Conservation (phyloP, 2,329 filamentous ascomycete genomes). For the Calonectria fujianensis region DNA sequence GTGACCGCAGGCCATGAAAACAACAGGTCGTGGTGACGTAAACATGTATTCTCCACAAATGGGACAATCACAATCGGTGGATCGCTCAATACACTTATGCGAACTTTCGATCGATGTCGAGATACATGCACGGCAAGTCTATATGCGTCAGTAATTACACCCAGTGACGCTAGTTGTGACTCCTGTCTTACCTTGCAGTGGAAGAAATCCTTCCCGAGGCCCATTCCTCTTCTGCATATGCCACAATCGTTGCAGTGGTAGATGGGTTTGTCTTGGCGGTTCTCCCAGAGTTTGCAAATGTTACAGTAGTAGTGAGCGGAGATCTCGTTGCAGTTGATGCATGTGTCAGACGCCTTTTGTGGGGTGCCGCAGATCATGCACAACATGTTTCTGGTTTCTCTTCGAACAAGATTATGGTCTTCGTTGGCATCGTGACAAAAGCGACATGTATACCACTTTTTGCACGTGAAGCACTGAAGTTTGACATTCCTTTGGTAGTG, state of each 20-base stretch:
- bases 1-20: constrained; percentile 96
- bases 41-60: constrained; percentile 99
- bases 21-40: constrained; percentile 89
- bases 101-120: constrained; percentile 88
- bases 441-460: constrained; percentile 94
- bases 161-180: not conserved
- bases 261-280: constrained; percentile 91
- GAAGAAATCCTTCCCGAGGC: constrained; percentile 96
- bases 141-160: constrained; percentile 43
- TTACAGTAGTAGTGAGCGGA: constrained; percentile 94
- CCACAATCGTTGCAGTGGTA: constrained; percentile 98
- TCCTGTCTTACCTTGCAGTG: constrained; percentile 88
- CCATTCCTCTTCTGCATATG: constrained; percentile 92
- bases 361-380: constrained; percentile 96
- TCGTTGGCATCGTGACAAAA: constrained; percentile 93
- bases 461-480: constrained; percentile 92
- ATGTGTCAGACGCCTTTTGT: constrained; percentile 87
- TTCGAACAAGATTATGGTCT: constrained; percentile 85
- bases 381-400: constrained; percentile 94
- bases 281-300: constrained; percentile 98
- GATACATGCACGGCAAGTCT: constrained; percentile 96
- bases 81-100: constrained; percentile 95
- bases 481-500: constrained; percentile 98
- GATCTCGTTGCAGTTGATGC: constrained; percentile 83
- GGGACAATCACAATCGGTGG: constrained; percentile 95